phyloP scores from a whole-genome alignment of 2,329 filamentous ascomycete genomes.

The Diaporthe vaccinii region DNA sequence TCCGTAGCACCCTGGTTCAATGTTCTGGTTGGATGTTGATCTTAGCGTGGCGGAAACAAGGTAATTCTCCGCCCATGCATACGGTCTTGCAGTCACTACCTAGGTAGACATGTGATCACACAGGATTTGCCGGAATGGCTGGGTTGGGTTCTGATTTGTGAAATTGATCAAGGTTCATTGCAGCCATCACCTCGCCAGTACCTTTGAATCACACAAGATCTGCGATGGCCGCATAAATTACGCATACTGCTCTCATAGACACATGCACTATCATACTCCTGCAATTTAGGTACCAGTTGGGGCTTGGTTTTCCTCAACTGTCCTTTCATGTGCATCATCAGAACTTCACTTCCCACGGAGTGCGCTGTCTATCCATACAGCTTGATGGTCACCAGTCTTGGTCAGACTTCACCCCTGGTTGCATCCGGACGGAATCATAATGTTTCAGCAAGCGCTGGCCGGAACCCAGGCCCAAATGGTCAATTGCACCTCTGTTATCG shows the following conservation, averaged over 20 bases:
- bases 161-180: not conserved
- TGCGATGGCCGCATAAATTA: not conserved
- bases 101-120: no score
- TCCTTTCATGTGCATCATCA: not conserved
- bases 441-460: not conserved
- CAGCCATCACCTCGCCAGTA: no score
- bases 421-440: not conserved
- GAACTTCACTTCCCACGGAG: not conserved
- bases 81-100: no score
- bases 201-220: not conserved
- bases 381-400: not conserved
- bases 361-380: not conserved
- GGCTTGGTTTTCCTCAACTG: no score
- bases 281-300: no score
- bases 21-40: not conserved
- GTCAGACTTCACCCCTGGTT: not conserved
- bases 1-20: no score
- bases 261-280: not conserved
- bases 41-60: no score
- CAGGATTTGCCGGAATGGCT: no score
- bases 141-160: not conserved
- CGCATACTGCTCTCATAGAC: not conserved
- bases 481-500: not conserved
- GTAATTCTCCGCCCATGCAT: no score
- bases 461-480: constrained; percentile 1